These are phyloP conservation scores for Lanzia echinophila DNA, from an alignment of 2,329 filamentous ascomycete genomes.

Conservation along the genomic window DNA sequence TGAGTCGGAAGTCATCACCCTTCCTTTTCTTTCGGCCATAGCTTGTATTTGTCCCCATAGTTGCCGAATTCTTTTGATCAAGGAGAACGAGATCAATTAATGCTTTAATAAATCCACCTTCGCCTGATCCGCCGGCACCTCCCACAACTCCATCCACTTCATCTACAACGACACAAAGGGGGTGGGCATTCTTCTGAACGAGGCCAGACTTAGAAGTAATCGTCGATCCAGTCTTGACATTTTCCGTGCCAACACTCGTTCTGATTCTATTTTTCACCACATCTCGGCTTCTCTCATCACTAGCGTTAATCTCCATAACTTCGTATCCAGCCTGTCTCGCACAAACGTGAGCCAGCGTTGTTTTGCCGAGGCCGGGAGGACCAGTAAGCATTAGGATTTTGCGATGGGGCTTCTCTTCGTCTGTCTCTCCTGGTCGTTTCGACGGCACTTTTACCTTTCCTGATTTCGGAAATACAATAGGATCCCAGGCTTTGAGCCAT, in stretches of 20 bases:
- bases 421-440: constrained; percentile 39
- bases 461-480: constrained; percentile 73
- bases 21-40: constrained; percentile 50
- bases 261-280: constrained; percentile 88
- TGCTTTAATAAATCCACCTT: constrained; percentile 93
- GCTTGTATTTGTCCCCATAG: constrained; percentile 30
- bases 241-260: constrained; percentile 90
- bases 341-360: constrained; percentile 91
- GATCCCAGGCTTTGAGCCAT: constrained; percentile 94
- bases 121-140: constrained; percentile 68
- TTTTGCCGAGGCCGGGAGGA: constrained; percentile 90
- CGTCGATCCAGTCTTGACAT: constrained; percentile 65
- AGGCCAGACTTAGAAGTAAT: constrained; percentile 47
- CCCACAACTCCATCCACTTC: constrained; percentile 93
- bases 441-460: constrained; percentile 49
- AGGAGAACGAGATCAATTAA: constrained; percentile 81
- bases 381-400: constrained; percentile 90
- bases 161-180: constrained; percentile 89
- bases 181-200: constrained; percentile 67
- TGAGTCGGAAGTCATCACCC: constrained; percentile 77
- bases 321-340: constrained; percentile 94
- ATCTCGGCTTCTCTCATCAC: constrained; percentile 82
- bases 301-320: constrained; percentile 94
- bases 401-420: constrained; percentile 70
- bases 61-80: constrained; percentile 70